Evolutionary conservation across 805 yeast genomes (phyloP), one percentile per base, ranked within the genome.

Genomic region (Wickerhamiella australiensis): DNA sequence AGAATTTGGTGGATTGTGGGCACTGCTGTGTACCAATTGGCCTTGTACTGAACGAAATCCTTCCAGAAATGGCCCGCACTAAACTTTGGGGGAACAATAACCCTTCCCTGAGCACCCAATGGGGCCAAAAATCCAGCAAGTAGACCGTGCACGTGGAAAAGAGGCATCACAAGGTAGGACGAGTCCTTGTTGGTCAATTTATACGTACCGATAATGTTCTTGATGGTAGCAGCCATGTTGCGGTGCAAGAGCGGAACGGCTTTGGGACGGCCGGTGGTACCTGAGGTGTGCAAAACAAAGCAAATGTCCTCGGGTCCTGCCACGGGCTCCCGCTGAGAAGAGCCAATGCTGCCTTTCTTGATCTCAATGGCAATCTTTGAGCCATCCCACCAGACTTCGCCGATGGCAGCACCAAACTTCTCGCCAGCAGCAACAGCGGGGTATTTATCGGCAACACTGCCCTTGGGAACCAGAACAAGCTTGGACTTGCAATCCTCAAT

Each of bases 231-330:
- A 3, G 78, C 70, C 61, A 81, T 72, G 64, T 81, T 81, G 26
- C 68, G 62, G 60, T 81, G 87, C 33, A 83, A 71, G 59, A 81
- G 63, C 5, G 87, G 86, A 1, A 81, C 87, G 7, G 83, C 81
- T 62, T 81, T 81, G 46, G 87, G 87, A 47, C 79, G 72, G 2
- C 86, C 85, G 1, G 87, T 81, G 7, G 87, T 81, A 26, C 88
- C 88, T 43, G 82, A 75, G 7, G 88, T 81, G 63, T 81, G 86
- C 44, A 81, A 65, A 22, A 81, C 77, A 61, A 81, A 64, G 2
- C 85, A 85, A 33, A 77, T 70, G 51, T 79, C 81, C 42, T 70
- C 64, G 1, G 77, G 72, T 13, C 61, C 54, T 2, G 78, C 61
- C 15, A 42, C 41, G 15, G 48, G 51, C 31, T 37, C 50, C 47